Conservation (phyloP, 2,329 filamentous ascomycete species). For the Pleurostoma richardsiae region DNA sequence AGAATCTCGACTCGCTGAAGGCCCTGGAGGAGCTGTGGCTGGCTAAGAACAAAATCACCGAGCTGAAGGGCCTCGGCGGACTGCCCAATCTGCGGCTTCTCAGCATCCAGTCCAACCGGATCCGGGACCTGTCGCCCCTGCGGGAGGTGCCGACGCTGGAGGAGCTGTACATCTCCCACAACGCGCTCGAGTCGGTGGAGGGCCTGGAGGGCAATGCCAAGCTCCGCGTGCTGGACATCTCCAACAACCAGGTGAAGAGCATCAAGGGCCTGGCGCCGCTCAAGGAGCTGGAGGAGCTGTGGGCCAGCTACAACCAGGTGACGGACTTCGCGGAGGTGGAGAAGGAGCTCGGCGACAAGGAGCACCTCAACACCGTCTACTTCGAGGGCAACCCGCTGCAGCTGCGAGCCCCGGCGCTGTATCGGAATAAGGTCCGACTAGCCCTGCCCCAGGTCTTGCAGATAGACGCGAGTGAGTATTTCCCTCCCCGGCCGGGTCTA, state of each 20-base stretch:
- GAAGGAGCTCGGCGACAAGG: conserved; percentile 69
- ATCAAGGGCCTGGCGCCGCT: conserved; percentile 68
- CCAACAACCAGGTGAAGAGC: conserved; percentile 76
- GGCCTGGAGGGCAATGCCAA: conserved; percentile 64
- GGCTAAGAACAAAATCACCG: conserved; percentile 92
- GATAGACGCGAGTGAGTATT: conserved; percentile 90
- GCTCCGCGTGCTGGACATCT: conserved; percentile 80
- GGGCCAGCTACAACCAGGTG: conserved; percentile 87
- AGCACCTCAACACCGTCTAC: conserved; percentile 81
- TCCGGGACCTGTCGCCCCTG: conserved; percentile 72
- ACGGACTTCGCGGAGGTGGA: conserved; percentile 79
- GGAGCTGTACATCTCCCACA: conserved; percentile 95
- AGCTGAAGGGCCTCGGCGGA: conserved; percentile 70
- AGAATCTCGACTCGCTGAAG: conserved; percentile 74
- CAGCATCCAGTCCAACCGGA: conserved; percentile 92
- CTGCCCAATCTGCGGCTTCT: conserved; percentile 80
- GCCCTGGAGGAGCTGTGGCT: conserved; percentile 86
- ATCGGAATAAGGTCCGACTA: conserved; percentile 88
- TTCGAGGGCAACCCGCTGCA: conserved; percentile 95
- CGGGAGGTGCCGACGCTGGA: conserved; percentile 71
- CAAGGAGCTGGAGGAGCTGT: conserved; percentile 76
- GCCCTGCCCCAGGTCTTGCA: conserved; percentile 83
- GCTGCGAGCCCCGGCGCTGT: conserved; percentile 70
- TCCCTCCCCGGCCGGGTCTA: background rate
- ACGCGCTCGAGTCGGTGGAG: conserved; percentile 72